phyloP scores from a whole-genome alignment of 768 basidiomycete genomes.

The Gelatoporia subvermispora region DNA sequence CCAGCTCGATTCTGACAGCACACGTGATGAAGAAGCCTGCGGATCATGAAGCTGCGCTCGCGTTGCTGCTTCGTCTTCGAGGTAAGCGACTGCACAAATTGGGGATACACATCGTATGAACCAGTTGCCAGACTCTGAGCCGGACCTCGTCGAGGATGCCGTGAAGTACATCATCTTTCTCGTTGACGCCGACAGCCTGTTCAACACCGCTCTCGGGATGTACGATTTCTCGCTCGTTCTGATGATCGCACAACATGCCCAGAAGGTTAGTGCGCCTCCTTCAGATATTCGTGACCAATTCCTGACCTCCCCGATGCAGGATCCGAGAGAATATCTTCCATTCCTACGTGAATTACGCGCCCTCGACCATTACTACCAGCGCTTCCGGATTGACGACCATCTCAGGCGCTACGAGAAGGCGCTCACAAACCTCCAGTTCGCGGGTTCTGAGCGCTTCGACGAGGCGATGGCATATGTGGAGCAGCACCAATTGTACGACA shows the following conservation, averaged over 20 bases:
- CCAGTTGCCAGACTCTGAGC: conserved; percentile 43
- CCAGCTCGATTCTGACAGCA: conserved; percentile 89
- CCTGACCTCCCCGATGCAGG: conserved; percentile 43
- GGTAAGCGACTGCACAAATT: conserved; percentile 48
- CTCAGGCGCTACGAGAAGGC: conserved; percentile 74
- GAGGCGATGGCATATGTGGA: conserved; percentile 81
- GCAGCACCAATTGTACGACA: conserved; percentile 66
- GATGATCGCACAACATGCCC: conserved; percentile 94
- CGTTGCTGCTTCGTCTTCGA: conserved; percentile 69
- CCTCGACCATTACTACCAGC: conserved; percentile 76
- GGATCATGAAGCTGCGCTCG: conserved; percentile 82
- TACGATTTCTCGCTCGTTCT: conserved; percentile 96
- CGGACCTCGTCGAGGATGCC: conserved; percentile 86
- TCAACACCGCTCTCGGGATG: conserved; percentile 96
- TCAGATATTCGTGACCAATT: background rate
- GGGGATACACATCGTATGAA: too few species aligned
- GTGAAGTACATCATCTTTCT: conserved; percentile 99
- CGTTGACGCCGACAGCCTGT: conserved; percentile 85
- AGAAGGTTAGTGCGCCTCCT: conserved; percentile 58
- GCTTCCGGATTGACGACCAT: conserved; percentile 91
- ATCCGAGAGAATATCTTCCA: conserved; percentile 95
- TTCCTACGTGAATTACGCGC: conserved; percentile 88
- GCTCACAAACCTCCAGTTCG: conserved; percentile 56
- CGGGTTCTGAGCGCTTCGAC: conserved; percentile 67
- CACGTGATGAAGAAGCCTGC: conserved; percentile 90